phyloP scores from a whole-genome alignment of 208 protist genomes.

The Polymyxa betae region DNA sequence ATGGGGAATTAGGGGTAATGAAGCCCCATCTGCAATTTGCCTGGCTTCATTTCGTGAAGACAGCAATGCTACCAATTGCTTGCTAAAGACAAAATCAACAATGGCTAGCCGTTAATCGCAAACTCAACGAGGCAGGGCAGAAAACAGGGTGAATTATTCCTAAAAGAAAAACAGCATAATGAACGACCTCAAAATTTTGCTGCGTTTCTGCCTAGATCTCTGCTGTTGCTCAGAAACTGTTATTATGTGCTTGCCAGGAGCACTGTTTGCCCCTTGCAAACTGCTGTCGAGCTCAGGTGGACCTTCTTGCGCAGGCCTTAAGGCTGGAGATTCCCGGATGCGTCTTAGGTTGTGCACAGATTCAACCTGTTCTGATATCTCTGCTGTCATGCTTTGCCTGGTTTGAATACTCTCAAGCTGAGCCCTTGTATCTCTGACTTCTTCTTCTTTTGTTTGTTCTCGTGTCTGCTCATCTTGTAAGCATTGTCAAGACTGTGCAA shows the following conservation, averaged over 20 bases:
- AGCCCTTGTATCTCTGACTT: slow-evolving; percentile 28
- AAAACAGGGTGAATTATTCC: not conserved
- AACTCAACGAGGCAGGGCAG: not conserved
- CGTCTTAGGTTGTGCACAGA: too few relatives aligned
- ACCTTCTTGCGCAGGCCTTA: too few relatives aligned
- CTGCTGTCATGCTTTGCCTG: not conserved
- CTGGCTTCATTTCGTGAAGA: not conserved
- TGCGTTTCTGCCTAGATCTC: slow-evolving; percentile 7
- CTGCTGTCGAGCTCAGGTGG: too few relatives aligned
- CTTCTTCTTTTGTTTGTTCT: slow-evolving; percentile 13
- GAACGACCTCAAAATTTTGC: not conserved
- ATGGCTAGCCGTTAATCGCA: not conserved
- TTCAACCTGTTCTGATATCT: slow-evolving; percentile 25
- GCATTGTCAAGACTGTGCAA: too few relatives aligned
- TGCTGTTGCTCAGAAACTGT: not conserved
- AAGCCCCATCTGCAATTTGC: not conserved
- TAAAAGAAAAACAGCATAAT: not conserved
- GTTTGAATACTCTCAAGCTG: slow-evolving; percentile 43
- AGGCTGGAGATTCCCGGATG: too few relatives aligned
- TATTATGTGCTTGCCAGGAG: not conserved
- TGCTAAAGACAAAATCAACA: not conserved
- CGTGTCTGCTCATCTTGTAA: not conserved
- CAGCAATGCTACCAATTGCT: slow-evolving; percentile 36
- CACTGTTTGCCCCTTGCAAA: too few relatives aligned
- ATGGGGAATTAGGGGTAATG: not conserved